phyloP scores from a whole-genome alignment of 805 yeast genomes.

The Schwanniomyces sp. region DNA sequence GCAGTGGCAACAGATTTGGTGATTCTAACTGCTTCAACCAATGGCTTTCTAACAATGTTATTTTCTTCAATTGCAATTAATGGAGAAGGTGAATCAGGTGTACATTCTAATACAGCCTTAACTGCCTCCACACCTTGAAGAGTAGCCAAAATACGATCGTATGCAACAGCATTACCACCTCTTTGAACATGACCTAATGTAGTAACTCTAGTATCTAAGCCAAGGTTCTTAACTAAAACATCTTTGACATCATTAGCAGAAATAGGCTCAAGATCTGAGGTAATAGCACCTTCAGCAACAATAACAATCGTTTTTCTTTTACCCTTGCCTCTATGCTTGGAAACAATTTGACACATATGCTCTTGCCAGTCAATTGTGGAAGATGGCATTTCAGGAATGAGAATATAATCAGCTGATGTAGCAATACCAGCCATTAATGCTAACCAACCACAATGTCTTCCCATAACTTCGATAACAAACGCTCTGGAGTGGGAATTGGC shows the following conservation, averaged over 20 bases:
- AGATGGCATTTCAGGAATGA: slow-evolving; percentile 94
- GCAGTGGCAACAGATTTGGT: slow-evolving; percentile 92
- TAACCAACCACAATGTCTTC: slow-evolving; percentile 99
- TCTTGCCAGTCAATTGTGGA: slow-evolving; percentile 71
- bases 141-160: slow-evolving; percentile 87
- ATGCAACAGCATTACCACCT: slow-evolving; percentile 98
- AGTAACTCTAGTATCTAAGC: slow-evolving; percentile 92
- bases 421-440: slow-evolving; percentile 97
- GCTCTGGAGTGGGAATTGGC: slow-evolving; percentile 97
- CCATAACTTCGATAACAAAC: slow-evolving; percentile 98
- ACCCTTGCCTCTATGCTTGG: slow-evolving; percentile 80
- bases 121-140: slow-evolving; percentile 98
- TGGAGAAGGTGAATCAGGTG: slow-evolving; percentile 92
- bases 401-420: slow-evolving; percentile 91
- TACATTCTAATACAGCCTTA: slow-evolving; percentile 81
- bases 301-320: slow-evolving; percentile 93
- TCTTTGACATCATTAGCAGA: slow-evolving; percentile 78
- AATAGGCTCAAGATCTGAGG: slow-evolving; percentile 75
- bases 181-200: slow-evolving; percentile 97
- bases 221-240: slow-evolving; percentile 70
- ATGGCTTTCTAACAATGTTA: slow-evolving; percentile 78
- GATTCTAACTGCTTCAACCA: slow-evolving; percentile 84
- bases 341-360: slow-evolving; percentile 72
- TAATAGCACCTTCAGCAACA: slow-evolving; percentile 98
- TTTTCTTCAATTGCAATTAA: slow-evolving; percentile 89